A percentile compares a stretch with the other conserved stretches of the same genome.
Conservation (phyloP, 257 asterid genomes). For the Misopates orontium region DNA sequence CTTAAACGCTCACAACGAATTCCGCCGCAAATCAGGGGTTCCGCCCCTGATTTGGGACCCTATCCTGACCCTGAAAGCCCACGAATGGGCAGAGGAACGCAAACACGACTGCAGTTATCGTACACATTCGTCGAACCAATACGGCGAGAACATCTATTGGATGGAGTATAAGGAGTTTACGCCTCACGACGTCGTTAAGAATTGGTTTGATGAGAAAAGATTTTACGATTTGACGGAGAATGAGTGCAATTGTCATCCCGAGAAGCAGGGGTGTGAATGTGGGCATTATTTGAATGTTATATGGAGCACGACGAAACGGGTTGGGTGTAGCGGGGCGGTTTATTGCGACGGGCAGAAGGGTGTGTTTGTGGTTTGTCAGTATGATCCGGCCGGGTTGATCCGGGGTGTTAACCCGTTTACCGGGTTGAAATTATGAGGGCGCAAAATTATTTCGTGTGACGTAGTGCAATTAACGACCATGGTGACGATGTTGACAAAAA, state of each 20-base stretch:
- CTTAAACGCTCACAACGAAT: constrained; percentile 52
- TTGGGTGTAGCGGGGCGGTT: constrained; percentile 64
- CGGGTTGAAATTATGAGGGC: not conserved
- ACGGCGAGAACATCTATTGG: constrained; percentile 64
- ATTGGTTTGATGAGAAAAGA: constrained; percentile 47
- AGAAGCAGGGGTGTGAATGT: constrained; percentile 58
- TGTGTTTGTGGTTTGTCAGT: constrained; percentile 45
- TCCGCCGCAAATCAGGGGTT: constrained; percentile 35
- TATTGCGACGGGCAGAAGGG: constrained; percentile 58
- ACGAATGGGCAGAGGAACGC: constrained; percentile 48
- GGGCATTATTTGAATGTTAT: constrained; percentile 60
- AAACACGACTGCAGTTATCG: constrained; percentile 54
- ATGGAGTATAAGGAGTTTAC: constrained; percentile 49
- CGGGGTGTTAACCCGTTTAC: constrained; percentile 44
- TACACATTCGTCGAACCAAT: constrained; percentile 39
- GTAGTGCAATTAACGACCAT: no score
- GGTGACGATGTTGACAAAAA: no score
- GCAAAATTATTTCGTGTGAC: no score
- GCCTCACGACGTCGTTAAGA: constrained; percentile 43
- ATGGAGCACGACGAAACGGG: constrained; percentile 44
- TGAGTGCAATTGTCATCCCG: constrained; percentile 43
- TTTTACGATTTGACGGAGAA: constrained; percentile 33
- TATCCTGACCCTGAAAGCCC: constrained; percentile 40
- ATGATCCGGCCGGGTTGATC: constrained; percentile 51
- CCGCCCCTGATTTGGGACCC: constrained; percentile 54